Evolutionary conservation across 306 rosid species (phyloP), one percentile per base, ranked within the genome.

Genomic region (Prosopis cineraria): DNA sequence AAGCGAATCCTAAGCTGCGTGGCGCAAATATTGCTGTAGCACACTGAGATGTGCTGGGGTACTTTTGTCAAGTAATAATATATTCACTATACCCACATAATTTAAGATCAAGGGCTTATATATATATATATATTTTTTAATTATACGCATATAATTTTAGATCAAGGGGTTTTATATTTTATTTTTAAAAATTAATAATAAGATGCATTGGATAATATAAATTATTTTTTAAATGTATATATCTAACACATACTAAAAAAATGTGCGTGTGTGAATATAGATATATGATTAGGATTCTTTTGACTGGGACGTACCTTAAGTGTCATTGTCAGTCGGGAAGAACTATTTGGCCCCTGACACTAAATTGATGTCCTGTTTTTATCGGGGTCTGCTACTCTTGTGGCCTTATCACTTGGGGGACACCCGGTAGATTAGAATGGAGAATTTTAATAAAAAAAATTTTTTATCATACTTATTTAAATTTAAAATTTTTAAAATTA

Each of bases 301-400:
- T 56, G 73, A 70, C 55, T 30, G 81, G 43, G 1, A 68, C 83
- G 75, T 70, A 78, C 73, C 10, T 76, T 29, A 70, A 70, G 2
- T 78, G 88, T 85, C 85, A 70, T 17, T 81, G 75, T 85, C 85
- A 78, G 30, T 12, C 75, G 36, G 36, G 76, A 79, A 77, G 81
- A 78, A 68, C 76, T 67, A 76, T 73, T 78, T 71, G 74, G 79
- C 29, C 50, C 75, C 85, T 85, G 88, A 81, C 88, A 85, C 19
- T 70, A 41, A 68, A 59, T 77, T 78, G 33, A 72, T 69, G 68
- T 81, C 80, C 53, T 55, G 36, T 80, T 7, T 63, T 56, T 11
- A 56, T 10, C 13, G 64, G 25, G 64, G 19, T 27, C 34, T 56
- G 16, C 8, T 6, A 7, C 56, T 19, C n/a, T 50, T n/a, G 4